Conservation (phyloP, 2,329 filamentous ascomycete species). For the Aquanectria penicillioides region DNA sequence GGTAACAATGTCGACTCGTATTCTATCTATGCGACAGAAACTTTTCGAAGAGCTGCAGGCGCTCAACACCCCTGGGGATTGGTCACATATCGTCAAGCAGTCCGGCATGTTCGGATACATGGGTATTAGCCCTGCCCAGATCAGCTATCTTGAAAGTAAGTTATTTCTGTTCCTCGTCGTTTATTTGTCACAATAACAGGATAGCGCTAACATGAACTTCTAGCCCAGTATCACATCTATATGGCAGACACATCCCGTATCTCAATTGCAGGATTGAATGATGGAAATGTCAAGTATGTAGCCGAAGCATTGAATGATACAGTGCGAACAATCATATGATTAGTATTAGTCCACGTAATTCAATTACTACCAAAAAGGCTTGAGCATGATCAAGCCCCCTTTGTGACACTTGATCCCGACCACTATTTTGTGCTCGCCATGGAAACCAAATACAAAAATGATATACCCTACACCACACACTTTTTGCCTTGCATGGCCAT, state of each 20-base stretch:
- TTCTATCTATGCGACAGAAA: constrained; percentile 45
- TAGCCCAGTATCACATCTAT: constrained; percentile 21
- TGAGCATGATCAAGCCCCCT: too few relatives aligned
- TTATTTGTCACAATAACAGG: too few relatives aligned
- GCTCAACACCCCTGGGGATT: constrained; percentile 46
- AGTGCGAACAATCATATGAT: constrained; percentile 4
- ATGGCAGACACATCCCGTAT: constrained; percentile 20
- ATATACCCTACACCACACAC: too few relatives aligned
- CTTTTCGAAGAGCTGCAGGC: constrained; percentile 44
- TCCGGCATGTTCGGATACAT: constrained; percentile 54
- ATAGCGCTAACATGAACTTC: neutral
- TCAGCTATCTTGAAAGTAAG: constrained; percentile 7
- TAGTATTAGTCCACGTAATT: too few relatives aligned
- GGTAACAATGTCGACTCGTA: constrained; percentile 47
- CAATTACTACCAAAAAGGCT: too few relatives aligned
- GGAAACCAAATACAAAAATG: too few relatives aligned
- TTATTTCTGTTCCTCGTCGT: neutral
- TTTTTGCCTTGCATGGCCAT: too few relatives aligned
- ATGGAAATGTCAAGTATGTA: constrained; percentile 18
- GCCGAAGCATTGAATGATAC: constrained; percentile 16
- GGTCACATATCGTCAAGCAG: constrained; percentile 48
- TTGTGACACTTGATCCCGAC: too few relatives aligned
- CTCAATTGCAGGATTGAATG: constrained; percentile 21
- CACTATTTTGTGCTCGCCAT: too few relatives aligned
- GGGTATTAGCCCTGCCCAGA: constrained; percentile 50